These are phyloP conservation scores for Aspergillus saccharolyticus DNA, from an alignment of 495 filamentous ascomycete species.

Conservation along the genomic window DNA sequence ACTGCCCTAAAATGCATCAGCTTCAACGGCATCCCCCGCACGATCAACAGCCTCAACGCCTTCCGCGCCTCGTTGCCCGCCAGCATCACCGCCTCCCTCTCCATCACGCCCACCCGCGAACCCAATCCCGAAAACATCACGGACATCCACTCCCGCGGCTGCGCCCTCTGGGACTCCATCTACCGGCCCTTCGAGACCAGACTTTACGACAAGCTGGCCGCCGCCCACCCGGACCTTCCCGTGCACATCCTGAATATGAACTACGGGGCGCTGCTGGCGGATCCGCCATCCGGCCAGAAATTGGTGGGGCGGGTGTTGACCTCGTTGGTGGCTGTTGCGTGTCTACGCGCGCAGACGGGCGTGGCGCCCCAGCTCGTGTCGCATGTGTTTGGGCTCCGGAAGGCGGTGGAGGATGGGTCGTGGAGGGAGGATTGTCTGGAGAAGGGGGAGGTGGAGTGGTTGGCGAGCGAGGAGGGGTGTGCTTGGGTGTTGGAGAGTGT, in stretches of 20 bases:
- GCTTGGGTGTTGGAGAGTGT: conserved; percentile 66
- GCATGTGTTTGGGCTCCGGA: conserved; percentile 69
- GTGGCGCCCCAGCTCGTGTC: conserved; percentile 73
- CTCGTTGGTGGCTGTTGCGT: conserved; percentile 63
- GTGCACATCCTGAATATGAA: conserved; percentile 68
- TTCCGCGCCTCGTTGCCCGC: conserved; percentile 55
- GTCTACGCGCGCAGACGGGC: conserved; percentile 67
- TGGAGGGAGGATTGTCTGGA: conserved; percentile 38
- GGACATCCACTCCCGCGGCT: conserved; percentile 50
- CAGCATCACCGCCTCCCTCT: conserved; percentile 38
- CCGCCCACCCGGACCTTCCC: conserved; percentile 70
- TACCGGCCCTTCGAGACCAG: conserved; percentile 68
- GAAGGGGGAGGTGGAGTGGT: conserved; percentile 54
- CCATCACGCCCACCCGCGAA: conserved; percentile 45
- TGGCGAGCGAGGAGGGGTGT: conserved; percentile 68
- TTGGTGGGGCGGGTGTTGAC: conserved; percentile 59
- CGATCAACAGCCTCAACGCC: conserved; percentile 69
- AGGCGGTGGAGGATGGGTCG: conserved; percentile 63
- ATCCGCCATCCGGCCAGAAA: conserved; percentile 53
- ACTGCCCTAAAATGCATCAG: conserved; percentile 77
- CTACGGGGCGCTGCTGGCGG: conserved; percentile 64
- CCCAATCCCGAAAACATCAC: conserved; percentile 46
- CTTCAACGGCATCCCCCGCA: conserved; percentile 79
- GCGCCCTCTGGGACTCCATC: conserved; percentile 62
- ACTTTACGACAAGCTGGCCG: conserved; percentile 58